Conservation (phyloP, 108 stramenopile genomes). For the Nitzschia putrida region DNA sequence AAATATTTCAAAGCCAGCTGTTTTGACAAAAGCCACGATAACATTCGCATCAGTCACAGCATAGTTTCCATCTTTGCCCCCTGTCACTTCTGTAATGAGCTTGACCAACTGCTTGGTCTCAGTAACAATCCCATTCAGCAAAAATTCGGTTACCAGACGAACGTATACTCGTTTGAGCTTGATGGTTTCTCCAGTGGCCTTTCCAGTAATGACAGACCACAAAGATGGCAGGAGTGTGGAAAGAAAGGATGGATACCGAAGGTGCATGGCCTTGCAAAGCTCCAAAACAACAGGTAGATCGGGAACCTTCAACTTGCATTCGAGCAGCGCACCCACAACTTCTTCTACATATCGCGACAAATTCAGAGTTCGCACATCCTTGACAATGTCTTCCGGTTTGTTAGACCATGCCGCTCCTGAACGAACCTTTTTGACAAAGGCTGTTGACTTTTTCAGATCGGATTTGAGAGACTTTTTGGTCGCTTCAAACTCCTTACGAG, state of each 20-base stretch:
- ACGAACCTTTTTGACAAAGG: slow-evolving; percentile 94
- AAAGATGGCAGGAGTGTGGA: slow-evolving; percentile 48
- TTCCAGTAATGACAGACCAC: slow-evolving; percentile 49
- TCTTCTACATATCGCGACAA: slow-evolving; percentile 92
- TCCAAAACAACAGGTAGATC: slow-evolving; percentile 68
- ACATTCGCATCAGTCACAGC: slow-evolving; percentile 77
- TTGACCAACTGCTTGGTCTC: slow-evolving; percentile 72
- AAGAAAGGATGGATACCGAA: slow-evolving; percentile 62
- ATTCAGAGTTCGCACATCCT: slow-evolving; percentile 84
- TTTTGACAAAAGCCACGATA: slow-evolving; percentile 77
- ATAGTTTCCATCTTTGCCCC: slow-evolving; percentile 67
- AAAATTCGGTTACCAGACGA: slow-evolving; percentile 71
- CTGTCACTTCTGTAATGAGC: slow-evolving; percentile 65
- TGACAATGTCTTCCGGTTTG: slow-evolving; percentile 62
- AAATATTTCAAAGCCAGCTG: slow-evolving; percentile 74
- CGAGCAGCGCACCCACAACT: slow-evolving; percentile 83
- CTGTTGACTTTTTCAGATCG: slow-evolving; percentile 94
- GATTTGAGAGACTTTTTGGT: slow-evolving; percentile 87
- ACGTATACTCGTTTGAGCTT: slow-evolving; percentile 66
- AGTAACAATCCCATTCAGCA: slow-evolving; percentile 59
- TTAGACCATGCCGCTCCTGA: slow-evolving; percentile 62
- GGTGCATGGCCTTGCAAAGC: slow-evolving; percentile 74
- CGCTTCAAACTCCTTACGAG: slow-evolving; percentile 61
- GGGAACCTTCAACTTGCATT: slow-evolving; percentile 69
- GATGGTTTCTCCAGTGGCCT: slow-evolving; percentile 42